A percentile compares a stretch with the other conserved stretches of the same genome.
Conservation (phyloP, 1,284 basidiomycete species). For the Cutaneotrichosporon mucoides region DNA sequence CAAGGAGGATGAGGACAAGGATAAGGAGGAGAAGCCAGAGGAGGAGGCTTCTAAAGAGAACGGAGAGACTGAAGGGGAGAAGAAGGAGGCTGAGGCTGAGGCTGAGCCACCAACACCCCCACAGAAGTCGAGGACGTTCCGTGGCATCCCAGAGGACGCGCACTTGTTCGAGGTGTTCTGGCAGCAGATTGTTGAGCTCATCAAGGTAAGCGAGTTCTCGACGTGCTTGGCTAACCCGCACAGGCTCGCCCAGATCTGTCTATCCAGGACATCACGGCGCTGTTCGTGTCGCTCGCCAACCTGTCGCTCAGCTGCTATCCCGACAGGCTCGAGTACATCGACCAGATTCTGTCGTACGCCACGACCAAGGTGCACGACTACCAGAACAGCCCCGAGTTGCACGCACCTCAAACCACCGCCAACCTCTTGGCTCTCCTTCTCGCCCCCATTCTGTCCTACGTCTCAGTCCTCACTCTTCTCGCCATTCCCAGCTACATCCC, state of each 20-base stretch:
- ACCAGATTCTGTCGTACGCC: slow-evolving; percentile 85
- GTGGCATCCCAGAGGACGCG: slow-evolving; percentile 88
- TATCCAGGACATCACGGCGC: slow-evolving; percentile 90
- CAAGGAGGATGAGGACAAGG: background rate
- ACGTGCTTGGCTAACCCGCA: background rate
- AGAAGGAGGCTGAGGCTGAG: slow-evolving; percentile 11
- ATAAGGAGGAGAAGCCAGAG: background rate
- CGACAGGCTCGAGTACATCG: slow-evolving; percentile 88
- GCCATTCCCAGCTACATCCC: slow-evolving; percentile 83
- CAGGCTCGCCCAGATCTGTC: slow-evolving; percentile 90
- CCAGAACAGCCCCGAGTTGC: slow-evolving; percentile 76
- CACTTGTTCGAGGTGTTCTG: slow-evolving; percentile 94
- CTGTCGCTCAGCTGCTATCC: slow-evolving; percentile 92
- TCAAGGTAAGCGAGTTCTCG: slow-evolving; percentile 67
- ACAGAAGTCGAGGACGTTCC: slow-evolving; percentile 57
- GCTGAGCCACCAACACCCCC: slow-evolving; percentile 25
- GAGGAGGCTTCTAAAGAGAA: slow-evolving; percentile 14
- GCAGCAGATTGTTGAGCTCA: slow-evolving; percentile 94
- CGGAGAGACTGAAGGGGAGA: slow-evolving; percentile 10
- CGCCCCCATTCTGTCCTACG: slow-evolving; percentile 88
- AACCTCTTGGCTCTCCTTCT: slow-evolving; percentile 85
- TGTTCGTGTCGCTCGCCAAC: slow-evolving; percentile 87
- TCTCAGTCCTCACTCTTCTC: slow-evolving; percentile 86
- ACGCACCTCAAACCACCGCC: slow-evolving; percentile 74
- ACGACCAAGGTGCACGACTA: slow-evolving; percentile 79